These are phyloP conservation scores for Prunus mume DNA, from an alignment of 306 rosid genomes.

Conservation along the genomic window DNA sequence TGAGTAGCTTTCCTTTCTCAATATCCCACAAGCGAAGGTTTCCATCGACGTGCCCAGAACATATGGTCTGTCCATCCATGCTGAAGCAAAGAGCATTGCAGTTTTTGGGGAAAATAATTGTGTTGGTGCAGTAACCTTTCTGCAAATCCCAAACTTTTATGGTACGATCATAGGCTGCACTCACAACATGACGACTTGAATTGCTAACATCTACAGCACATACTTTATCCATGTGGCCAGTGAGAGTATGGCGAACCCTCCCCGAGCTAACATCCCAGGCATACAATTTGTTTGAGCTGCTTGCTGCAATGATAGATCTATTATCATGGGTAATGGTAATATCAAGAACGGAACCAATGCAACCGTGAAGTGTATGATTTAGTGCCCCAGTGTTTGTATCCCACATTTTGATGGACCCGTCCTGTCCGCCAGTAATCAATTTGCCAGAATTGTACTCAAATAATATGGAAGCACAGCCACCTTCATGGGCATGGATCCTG, in stretches of 20 bases:
- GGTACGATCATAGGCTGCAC: conserved; percentile 95
- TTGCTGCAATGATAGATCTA: conserved; percentile 85
- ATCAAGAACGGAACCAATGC: conserved; percentile 94
- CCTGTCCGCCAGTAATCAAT: conserved; percentile 94
- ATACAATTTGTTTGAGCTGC: conserved; percentile 92
- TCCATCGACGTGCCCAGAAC: conserved; percentile 93
- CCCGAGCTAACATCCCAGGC: conserved; percentile 86
- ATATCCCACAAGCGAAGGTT: conserved; percentile 92
- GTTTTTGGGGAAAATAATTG: conserved; percentile 73
- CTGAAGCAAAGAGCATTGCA: conserved; percentile 90
- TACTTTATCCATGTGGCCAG: conserved; percentile 93
- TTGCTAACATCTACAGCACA: conserved; percentile 95
- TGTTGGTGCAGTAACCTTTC: conserved; percentile 93
- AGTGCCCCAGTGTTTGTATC: conserved; percentile 75
- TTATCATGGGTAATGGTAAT: conserved; percentile 83
- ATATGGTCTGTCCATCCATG: conserved; percentile 83
- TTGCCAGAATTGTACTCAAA: conserved; percentile 72
- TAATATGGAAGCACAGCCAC: conserved; percentile 86
- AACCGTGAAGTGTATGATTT: conserved; percentile 61
- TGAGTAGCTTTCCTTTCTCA: conserved; percentile 71
- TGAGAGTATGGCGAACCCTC: conserved; percentile 82
- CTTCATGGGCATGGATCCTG: conserved; percentile 81
- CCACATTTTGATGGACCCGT: conserved; percentile 82
- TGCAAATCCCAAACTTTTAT: conserved; percentile 93
- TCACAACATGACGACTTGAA: conserved; percentile 82